Evolutionary conservation across 1,284 basidiomycete genomes (phyloP).

Genomic region (Fomes fomentarius): DNA sequence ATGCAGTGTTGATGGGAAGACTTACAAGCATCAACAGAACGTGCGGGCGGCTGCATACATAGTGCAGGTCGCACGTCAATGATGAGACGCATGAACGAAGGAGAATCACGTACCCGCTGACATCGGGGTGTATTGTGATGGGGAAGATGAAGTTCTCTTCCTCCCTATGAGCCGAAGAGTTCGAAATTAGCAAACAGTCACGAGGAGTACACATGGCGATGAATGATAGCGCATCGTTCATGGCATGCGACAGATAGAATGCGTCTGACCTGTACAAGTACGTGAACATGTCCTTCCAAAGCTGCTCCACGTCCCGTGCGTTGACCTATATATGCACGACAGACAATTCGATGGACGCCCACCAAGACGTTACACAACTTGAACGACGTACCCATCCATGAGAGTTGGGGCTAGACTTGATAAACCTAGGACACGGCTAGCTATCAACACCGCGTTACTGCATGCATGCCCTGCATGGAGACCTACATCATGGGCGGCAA

Average conservation of each 20-base stretch:
- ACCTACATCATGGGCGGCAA: constrained; percentile 57
- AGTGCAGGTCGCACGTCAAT: not conserved
- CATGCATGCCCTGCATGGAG: not conserved
- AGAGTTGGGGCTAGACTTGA: constrained; percentile 8
- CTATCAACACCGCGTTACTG: not conserved
- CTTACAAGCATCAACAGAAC: constrained; percentile 73
- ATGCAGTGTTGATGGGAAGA: constrained; percentile 2
- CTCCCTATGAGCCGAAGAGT: constrained; percentile 42
- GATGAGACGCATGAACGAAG: not conserved
- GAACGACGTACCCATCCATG: constrained; percentile 17
- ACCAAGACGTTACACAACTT: not conserved
- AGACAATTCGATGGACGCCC: not conserved
- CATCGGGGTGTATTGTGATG: constrained; percentile 77
- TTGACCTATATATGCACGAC: constrained; percentile 53
- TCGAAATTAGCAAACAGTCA: not conserved
- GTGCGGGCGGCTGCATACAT: constrained; percentile 42
- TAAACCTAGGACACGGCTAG: not conserved
- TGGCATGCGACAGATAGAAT: not conserved
- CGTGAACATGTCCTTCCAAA: constrained; percentile 78
- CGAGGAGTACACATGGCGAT: too few relatives aligned
- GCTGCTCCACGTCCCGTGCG: constrained; percentile 66
- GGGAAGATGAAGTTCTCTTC: constrained; percentile 78
- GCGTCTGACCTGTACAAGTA: constrained; percentile 60
- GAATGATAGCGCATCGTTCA: too few relatives aligned
- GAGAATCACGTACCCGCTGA: constrained; percentile 56